These are phyloP conservation scores for Hymenoscyphus fraxineus DNA, from an alignment of 2,329 filamentous ascomycete species.

Conservation along the genomic window DNA sequence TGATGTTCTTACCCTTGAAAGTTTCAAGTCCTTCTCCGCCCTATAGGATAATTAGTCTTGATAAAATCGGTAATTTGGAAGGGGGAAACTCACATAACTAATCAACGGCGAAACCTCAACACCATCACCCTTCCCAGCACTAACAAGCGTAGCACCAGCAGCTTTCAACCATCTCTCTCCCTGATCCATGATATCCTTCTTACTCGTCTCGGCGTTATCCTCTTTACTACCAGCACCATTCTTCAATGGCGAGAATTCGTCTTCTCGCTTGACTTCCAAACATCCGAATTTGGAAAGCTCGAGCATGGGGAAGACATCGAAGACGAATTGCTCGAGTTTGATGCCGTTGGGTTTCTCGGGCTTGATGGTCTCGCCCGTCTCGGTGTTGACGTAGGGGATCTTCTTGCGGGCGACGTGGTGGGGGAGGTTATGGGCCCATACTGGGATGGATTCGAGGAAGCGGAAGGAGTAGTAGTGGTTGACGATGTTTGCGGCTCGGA, in stretches of 20 bases:
- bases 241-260: constrained; percentile 97
- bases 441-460: constrained; percentile 86
- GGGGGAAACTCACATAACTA: constrained; percentile 75
- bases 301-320: constrained; percentile 93
- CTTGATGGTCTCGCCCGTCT: constrained; percentile 77
- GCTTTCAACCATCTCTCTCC: constrained; percentile 80
- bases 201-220: constrained; percentile 93
- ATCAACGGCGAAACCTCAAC: constrained; percentile 89
- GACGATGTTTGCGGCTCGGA: constrained; percentile 97
- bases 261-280: constrained; percentile 93
- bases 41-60: constrained; percentile 51
- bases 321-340: constrained; percentile 99
- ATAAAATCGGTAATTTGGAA: not conserved
- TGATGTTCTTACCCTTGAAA: constrained; percentile 50
- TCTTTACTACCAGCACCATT: constrained; percentile 80
- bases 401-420: constrained; percentile 98
- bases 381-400: constrained; percentile 79
- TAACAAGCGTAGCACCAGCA: constrained; percentile 71
- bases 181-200: constrained; percentile 82
- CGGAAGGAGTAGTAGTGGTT: constrained; percentile 99
- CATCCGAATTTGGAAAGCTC: constrained; percentile 85
- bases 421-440: constrained; percentile 80
- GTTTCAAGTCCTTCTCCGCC: constrained; percentile 60
- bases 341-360: constrained; percentile 94
- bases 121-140: constrained; percentile 59